Evolutionary conservation across 306 rosid genomes (phyloP), one percentile per base, ranked within the genome.

Genomic region (Cicer judaicum): DNA sequence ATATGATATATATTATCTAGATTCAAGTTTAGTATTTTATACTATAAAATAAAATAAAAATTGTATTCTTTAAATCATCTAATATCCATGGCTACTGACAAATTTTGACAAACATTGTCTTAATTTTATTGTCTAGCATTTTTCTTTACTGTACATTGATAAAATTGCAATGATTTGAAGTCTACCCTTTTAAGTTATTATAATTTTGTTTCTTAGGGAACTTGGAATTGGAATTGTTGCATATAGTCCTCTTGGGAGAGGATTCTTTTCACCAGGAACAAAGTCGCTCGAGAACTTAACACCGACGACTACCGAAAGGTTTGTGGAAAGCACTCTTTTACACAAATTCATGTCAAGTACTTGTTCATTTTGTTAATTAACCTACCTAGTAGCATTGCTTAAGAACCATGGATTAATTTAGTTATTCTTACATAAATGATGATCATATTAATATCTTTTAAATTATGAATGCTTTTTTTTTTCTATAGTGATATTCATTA

Each of bases 211-310:
- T 80, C 2, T 12, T 79, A 86, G 90, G 59, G 90, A 86, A 38
- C 83, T 90, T 1, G 90, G 90, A 49, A 88, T 86, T 47, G 96
- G 92, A 49, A 87, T 90, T 50, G 90, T 88, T 53, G 85, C 90
- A 6, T 88, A 88, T 69, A 86, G 96, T 76, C 92, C 89, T 77
- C 83, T 90, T 10, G 92, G 96, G 38, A 70, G 85, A 65, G 96
- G 96, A 1, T 90, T 90, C 84, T 64, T 90, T 19, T 79, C 96
- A 1, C 64, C 84, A 0, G 92, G 96, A 3, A 8, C 88, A 10
- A 84, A 81, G 68, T 1, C 81, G 5, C 46, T 90, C 7, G 83
- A 83, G 15, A 73, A 24, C 40, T 67, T 88, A 6, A 0, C 73
- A 1, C n/a, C 69, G 75, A 78, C 63, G 91, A 90, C 55, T 77